Evolutionary conservation across 768 basidiomycete species (phyloP).

Genomic region (Rhizopogon vesiculosus): DNA sequence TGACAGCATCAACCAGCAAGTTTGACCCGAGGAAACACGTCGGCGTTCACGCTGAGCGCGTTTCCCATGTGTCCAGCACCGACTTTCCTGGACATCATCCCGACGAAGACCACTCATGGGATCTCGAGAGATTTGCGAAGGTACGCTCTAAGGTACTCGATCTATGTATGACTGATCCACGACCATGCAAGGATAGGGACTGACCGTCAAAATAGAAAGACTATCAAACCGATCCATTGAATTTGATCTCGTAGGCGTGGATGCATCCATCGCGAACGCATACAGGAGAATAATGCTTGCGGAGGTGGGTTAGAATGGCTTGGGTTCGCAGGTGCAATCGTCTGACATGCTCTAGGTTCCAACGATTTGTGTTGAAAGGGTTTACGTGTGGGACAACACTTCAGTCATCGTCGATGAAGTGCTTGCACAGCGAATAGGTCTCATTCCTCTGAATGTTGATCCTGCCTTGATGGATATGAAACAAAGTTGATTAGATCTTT

Average conservation of each 20-base stretch:
- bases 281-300: slow-evolving; percentile 89
- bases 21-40: slow-evolving; percentile 54
- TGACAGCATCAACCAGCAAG: slow-evolving; percentile 5
- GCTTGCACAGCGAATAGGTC: slow-evolving; percentile 85
- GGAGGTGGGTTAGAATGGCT: slow-evolving; percentile 54
- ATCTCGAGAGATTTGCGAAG: slow-evolving; percentile 66
- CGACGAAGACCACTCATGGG: slow-evolving; percentile 83
- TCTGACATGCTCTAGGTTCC: slow-evolving; percentile 59
- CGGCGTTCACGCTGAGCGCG: slow-evolving; percentile 61
- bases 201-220: slow-evolving; percentile 70
- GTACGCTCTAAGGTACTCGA: slow-evolving; percentile 37
- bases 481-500: slow-evolving; percentile 25
- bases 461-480: slow-evolving; percentile 66
- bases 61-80: slow-evolving; percentile 79
- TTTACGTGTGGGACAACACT: slow-evolving; percentile 94
- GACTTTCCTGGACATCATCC: slow-evolving; percentile 91
- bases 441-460: slow-evolving; percentile 86
- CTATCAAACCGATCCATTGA: slow-evolving; percentile 83
- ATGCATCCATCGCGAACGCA: slow-evolving; percentile 95
- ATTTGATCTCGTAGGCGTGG: slow-evolving; percentile 93
- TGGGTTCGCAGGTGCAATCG: background rate
- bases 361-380: slow-evolving; percentile 84
- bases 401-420: slow-evolving; percentile 93
- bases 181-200: slow-evolving; percentile 46
- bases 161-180: slow-evolving; percentile 2